Evolutionary conservation across 208 protist species (phyloP), one percentile per base, ranked within the genome.

Genomic region (Wallacemonas sp.): DNA sequence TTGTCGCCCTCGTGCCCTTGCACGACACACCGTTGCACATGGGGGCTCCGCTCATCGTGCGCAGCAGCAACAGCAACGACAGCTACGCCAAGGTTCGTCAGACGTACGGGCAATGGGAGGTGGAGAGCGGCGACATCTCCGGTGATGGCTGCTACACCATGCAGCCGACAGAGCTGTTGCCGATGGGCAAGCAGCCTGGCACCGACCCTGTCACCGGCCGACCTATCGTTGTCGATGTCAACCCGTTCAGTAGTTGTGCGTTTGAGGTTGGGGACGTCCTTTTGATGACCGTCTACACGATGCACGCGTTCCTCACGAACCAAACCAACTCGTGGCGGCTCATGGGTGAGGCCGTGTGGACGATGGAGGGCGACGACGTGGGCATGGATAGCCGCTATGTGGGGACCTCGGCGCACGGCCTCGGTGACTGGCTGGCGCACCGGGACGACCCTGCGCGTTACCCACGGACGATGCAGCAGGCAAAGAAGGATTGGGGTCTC

Each of bases 31-130:
- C 86, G 2, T 37, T 95, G 30, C 63, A 83, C 71, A 86, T 89
- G 79, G 90, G 90, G 10, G 73, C 81, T 3, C 90, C 83, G 22
- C 63, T 92, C 1, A 26, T 95, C 12, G 84, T 93, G 64, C 77
- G 78, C 2, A 78, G 83, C 50, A 93, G 86, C 78, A 95, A 95
- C 72, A 81, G 71, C 53, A 73, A 83, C 61, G 66, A 52, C 6
- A 67, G 66, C 30, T 93, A 91, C 66, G 77, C 71, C 6, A 58
- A 55, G 37, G 37, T 95, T 21, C 81, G 90, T 5, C 66, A 78
- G 42, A 91, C 82, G 15, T 95, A 95, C 59, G 90, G 90, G 26
- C 83, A 93, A 71, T 84, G 81, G 68, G 90, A 95, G 60, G 83
- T 93, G 44, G 86, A 95, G 73, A 61, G 62, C 39, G 83, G 79